Conservation (phyloP, 805 yeast species). For the Kluyveromyces wickerhamii region DNA sequence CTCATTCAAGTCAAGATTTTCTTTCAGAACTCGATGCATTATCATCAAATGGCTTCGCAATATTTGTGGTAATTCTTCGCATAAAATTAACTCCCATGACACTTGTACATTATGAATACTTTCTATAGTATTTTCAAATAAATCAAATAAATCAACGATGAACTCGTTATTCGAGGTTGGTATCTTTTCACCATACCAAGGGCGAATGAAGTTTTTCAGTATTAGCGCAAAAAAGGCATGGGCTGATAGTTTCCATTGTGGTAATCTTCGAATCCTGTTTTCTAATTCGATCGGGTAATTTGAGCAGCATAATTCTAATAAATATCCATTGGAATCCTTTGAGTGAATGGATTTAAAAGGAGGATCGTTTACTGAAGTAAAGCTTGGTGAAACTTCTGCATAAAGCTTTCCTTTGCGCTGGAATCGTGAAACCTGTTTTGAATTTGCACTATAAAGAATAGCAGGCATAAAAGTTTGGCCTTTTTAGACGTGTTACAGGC, state of each 20-base stretch:
- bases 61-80: slow-evolving; percentile 24
- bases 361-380: slow-evolving; percentile 6
- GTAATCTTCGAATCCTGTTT: slow-evolving; percentile 9
- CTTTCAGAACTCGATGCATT: slow-evolving; percentile 6
- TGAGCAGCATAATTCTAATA: slow-evolving; percentile 21
- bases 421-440: slow-evolving; percentile 21
- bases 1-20: slow-evolving; percentile 5
- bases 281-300: slow-evolving; percentile 18
- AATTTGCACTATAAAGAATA: slow-evolving; percentile 26
- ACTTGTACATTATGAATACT: slow-evolving; percentile 7
- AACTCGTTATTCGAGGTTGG: slow-evolving; percentile 21
- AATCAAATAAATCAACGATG: slow-evolving; percentile 11
- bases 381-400: not conserved
- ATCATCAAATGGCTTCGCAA: slow-evolving; percentile 16
- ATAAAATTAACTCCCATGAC: slow-evolving; percentile 12
- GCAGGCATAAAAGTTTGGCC: no score
- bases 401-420: slow-evolving; percentile 16
- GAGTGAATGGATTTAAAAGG: slow-evolving; percentile 14
- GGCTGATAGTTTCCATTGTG: slow-evolving; percentile 11
- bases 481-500: no score
- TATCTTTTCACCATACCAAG: slow-evolving; percentile 29
- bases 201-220: slow-evolving; percentile 19
- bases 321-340: slow-evolving; percentile 20
- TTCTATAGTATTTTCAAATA: slow-evolving; percentile 10
- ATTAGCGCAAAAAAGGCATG: slow-evolving; percentile 22